Evolutionary conservation across 441 rosid species (phyloP).

Genomic region (Pelargonium citronellum): DNA sequence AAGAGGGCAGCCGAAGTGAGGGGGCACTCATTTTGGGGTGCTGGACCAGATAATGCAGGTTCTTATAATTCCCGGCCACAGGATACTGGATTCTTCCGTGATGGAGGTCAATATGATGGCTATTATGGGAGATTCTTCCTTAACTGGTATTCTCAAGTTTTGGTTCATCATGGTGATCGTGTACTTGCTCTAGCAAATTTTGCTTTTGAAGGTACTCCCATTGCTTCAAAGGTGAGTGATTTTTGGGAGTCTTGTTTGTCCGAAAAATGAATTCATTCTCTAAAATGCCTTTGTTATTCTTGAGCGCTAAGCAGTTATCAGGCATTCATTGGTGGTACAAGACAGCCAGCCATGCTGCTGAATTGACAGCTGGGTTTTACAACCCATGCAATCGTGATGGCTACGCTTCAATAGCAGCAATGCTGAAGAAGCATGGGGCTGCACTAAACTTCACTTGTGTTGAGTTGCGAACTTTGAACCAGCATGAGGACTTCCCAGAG

Average conservation of each 20-base stretch:
- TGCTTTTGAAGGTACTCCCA: constrained; percentile 65
- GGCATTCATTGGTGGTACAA: constrained; percentile 96
- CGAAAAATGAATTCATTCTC: not conserved
- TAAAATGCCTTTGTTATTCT: constrained; percentile 13
- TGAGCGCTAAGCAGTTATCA: constrained; percentile 74
- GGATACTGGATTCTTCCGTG: constrained; percentile 91
- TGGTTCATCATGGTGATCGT: constrained; percentile 74
- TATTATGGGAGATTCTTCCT: constrained; percentile 92
- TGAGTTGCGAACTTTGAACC: constrained; percentile 39
- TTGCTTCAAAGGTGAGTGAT: constrained; percentile 70
- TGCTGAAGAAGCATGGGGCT: constrained; percentile 69
- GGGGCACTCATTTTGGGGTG: constrained; percentile 75
- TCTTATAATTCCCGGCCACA: constrained; percentile 83
- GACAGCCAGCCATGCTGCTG: constrained; percentile 94
- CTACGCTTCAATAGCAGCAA: constrained; percentile 59
- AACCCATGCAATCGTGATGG: constrained; percentile 90
- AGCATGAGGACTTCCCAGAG: constrained; percentile 50
- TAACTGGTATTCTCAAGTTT: constrained; percentile 76
- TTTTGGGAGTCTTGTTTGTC: not conserved
- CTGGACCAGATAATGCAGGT: constrained; percentile 87
- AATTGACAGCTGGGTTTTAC: constrained; percentile 84
- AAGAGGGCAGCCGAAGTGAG: constrained; percentile 79
- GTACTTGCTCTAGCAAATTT: constrained; percentile 80
- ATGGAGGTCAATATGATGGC: constrained; percentile 90
- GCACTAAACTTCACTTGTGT: constrained; percentile 54